A percentile compares a stretch with the other conserved stretches of the same genome.
Evolutionary conservation across 306 rosid genomes (phyloP).

Genomic region (Dryas octopetala): DNA sequence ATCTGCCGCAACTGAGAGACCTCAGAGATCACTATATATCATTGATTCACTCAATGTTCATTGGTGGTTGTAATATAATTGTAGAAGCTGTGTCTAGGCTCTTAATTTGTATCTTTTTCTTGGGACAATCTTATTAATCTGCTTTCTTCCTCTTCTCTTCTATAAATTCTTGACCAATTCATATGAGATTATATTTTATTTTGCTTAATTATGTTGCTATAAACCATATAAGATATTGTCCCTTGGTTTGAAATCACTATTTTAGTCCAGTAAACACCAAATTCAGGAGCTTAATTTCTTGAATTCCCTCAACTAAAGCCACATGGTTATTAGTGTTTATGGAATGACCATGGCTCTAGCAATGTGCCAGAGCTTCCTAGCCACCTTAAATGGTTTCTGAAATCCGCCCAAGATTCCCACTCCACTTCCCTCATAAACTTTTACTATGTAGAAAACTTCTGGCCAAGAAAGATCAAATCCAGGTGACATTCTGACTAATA

Average conservation of each 20-base stretch:
- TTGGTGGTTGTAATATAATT: conserved; percentile 20
- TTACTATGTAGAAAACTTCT: no score
- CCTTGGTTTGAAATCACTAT: not conserved
- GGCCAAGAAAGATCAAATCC: no score
- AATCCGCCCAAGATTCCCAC: no score
- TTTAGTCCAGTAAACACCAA: not conserved
- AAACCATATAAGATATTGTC: no score
- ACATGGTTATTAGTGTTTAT: no score
- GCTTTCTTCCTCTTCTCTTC: conserved; percentile 15
- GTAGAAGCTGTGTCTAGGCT: conserved; percentile 20
- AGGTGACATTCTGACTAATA: no score
- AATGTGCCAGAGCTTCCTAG: no score
- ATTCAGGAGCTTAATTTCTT: not conserved
- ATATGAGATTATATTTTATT: not conserved
- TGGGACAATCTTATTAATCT: conserved; percentile 10
- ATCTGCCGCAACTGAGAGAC: conserved; percentile 51
- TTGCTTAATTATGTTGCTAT: not conserved
- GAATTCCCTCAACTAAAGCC: no score
- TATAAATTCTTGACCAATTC: conserved; percentile 1
- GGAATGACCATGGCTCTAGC: no score
- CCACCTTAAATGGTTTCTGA: no score
- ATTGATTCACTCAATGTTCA: not conserved
- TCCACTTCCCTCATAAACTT: no score
- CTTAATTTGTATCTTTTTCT: not conserved
- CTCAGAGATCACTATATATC: no score